Evolutionary conservation across 1,284 basidiomycete species (phyloP).

Genomic region (Sanghuangporus baumii): DNA sequence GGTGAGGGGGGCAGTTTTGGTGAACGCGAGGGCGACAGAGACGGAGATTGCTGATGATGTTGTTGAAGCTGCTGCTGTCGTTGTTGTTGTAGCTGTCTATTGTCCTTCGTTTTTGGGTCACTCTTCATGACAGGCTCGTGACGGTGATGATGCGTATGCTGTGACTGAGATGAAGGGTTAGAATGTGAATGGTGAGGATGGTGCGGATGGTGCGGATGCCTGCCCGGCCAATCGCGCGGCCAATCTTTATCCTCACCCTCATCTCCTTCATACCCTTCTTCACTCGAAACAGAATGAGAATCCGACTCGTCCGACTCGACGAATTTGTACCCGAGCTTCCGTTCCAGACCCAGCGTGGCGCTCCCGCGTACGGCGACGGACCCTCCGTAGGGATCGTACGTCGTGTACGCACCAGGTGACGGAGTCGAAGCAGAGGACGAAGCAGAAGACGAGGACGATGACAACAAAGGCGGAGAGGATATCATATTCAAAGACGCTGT

Average conservation of each 20-base stretch:
- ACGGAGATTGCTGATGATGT: background rate
- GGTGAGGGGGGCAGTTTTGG: background rate
- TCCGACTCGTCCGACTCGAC: background rate
- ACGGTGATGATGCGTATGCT: background rate
- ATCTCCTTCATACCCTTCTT: background rate
- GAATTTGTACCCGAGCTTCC: conserved; percentile 3
- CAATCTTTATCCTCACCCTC: background rate
- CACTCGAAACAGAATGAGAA: background rate
- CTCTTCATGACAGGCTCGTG: background rate
- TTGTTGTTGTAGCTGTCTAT: background rate
- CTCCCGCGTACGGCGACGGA: background rate
- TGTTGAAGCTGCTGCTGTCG: background rate
- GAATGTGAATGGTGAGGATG: background rate
- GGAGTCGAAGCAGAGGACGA: background rate
- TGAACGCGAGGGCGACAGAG: background rate
- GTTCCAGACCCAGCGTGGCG: conserved; percentile 5
- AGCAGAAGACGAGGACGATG: background rate
- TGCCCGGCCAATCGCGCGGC: conserved; percentile 2
- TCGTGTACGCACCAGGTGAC: background rate
- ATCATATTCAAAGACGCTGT: background rate
- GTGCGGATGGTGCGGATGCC: background rate
- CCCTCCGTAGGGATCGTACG: background rate
- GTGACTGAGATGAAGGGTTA: background rate
- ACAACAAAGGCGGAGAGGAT: background rate
- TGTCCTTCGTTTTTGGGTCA: background rate